Base-by-base conservation (phyloP, 2,329 filamentous ascomycete genomes). In the Harringtonia aguacate region DNA sequence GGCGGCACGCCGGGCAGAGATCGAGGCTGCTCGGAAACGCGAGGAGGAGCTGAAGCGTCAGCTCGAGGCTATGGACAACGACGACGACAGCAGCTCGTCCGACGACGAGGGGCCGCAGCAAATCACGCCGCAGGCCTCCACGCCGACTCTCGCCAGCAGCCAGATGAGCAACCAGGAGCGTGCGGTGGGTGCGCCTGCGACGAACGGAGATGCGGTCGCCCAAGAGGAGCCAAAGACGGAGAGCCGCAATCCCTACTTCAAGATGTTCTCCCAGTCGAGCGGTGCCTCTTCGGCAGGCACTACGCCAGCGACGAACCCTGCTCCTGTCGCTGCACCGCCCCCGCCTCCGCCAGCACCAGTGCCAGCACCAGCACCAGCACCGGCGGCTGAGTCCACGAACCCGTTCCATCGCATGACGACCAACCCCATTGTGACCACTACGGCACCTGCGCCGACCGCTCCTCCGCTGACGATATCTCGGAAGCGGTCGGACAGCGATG, bases 211-310 rank as follows among this genome's bases (percentile, higher is more conserved):
- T 4, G 51, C 49, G 13, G 31, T 71, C 7, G 81, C n/a, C n/a
- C n/a, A n/a, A n/a, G n/a, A n/a, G n/a, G n/a, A n/a, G n/a, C n/a
- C n/a, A n/a, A n/a, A 86, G 52, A 72, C 75, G 2, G 86, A 94
- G 63, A 95, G 87, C 55, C 90, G 86, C 61, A 97, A 97, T 58
- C 92, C 92, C 3, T 98, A 94, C 68, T 87, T 90, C 68, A 86
- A 84, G 63, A 92, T 89, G 67, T 80, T 94, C 71, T 81, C 79
- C 40, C 83, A 89, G 59, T 69, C 78, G 10, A 67, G 68, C 8
- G 81, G 77, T 45, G 65, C 68, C 39, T 59, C 65, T 7, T 29
- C 36, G 3, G 22, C 27, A 8, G 36, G 36, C 24, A 39, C 36
- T 14, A 39, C 36, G 15, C 36, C 36, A 14, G 22, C 36, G 5